These are phyloP conservation scores for Aspergillus sp. DNA, from an alignment of 2,329 filamentous ascomycete species.

Conservation along the genomic window DNA sequence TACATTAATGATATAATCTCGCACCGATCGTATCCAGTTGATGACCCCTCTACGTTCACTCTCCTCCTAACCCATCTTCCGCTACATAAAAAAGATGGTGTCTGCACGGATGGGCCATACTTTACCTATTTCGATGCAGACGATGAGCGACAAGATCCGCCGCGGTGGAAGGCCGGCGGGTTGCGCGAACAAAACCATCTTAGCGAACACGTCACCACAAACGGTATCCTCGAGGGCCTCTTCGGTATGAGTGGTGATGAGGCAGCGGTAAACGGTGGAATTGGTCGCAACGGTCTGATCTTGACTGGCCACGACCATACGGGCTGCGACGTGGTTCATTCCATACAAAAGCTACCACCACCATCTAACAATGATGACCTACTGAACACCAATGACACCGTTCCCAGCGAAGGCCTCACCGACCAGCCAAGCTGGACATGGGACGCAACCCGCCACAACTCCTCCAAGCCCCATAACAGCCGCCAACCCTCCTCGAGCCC, in stretches of 20 bases:
- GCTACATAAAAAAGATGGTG: constrained; percentile 75
- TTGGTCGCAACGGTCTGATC: constrained; percentile 72
- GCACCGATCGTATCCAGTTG: constrained; percentile 58
- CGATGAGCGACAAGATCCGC: constrained; percentile 60
- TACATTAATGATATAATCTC: constrained; percentile 64
- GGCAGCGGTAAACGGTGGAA: constrained; percentile 59
- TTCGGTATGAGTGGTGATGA: constrained; percentile 71
- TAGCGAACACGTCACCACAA: constrained; percentile 65
- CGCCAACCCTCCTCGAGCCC: constrained; percentile 8
- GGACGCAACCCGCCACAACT: constrained; percentile 34
- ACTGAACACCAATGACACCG: not conserved
- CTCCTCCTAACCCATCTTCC: constrained; percentile 91
- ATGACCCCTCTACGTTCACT: constrained; percentile 68
- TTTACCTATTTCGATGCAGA: constrained; percentile 72
- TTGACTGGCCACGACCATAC: constrained; percentile 94
- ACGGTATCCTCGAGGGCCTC: constrained; percentile 77
- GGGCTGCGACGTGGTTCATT: constrained; percentile 89
- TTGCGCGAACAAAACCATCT: constrained; percentile 91
- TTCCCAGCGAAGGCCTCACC: not conserved
- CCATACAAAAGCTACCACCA: constrained; percentile 57
- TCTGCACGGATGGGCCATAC: constrained; percentile 81
- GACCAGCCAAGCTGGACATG: constrained; percentile 28
- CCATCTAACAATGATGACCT: not conserved
- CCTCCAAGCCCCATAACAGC: constrained; percentile 17
- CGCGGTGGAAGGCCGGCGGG: constrained; percentile 33